Percentiles rank a stretch among this genome's conserved stretches.
Evolutionary conservation across 1,139 yeast genomes (phyloP).

Genomic region (Spathaspora sp.): DNA sequence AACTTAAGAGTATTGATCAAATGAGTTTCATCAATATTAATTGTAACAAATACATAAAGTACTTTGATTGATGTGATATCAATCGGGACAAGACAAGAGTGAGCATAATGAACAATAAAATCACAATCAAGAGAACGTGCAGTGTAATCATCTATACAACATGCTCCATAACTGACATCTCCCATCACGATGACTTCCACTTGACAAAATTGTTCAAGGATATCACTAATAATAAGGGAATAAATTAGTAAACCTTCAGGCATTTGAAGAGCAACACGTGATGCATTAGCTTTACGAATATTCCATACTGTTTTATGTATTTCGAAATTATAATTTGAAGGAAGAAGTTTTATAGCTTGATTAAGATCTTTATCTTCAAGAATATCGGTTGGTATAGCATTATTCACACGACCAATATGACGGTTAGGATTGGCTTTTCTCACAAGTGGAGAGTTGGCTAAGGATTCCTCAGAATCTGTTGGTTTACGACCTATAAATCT

Average conservation of each 20-base stretch:
- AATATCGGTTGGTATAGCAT: slow-evolving; percentile 90
- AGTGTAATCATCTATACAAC: slow-evolving; percentile 96
- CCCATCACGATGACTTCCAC: slow-evolving; percentile 96
- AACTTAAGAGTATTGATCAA: slow-evolving; percentile 70
- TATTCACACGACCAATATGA: slow-evolving; percentile 59
- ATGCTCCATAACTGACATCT: slow-evolving; percentile 97
- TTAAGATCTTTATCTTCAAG: slow-evolving; percentile 75
- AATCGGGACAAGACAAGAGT: slow-evolving; percentile 93
- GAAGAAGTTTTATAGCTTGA: slow-evolving; percentile 76
- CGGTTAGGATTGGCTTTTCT: slow-evolving; percentile 5
- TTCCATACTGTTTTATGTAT: slow-evolving; percentile 96
- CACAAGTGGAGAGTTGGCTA: not conserved
- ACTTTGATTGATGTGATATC: slow-evolving; percentile 90
- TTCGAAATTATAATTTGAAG: slow-evolving; percentile 92
- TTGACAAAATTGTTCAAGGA: slow-evolving; percentile 83
- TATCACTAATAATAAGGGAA: slow-evolving; percentile 84
- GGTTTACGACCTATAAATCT: slow-evolving; percentile 36
- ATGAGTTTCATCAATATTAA: slow-evolving; percentile 82
- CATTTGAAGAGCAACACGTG: slow-evolving; percentile 87
- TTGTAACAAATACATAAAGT: slow-evolving; percentile 91
- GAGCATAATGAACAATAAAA: slow-evolving; percentile 94
- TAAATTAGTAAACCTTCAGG: slow-evolving; percentile 94
- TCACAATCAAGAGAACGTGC: slow-evolving; percentile 94
- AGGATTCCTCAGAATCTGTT: not conserved
- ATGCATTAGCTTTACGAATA: slow-evolving; percentile 69